Evolutionary conservation across 768 basidiomycete genomes (phyloP), one percentile per base, ranked within the genome.

Genomic region (Scleroderma citrinum): DNA sequence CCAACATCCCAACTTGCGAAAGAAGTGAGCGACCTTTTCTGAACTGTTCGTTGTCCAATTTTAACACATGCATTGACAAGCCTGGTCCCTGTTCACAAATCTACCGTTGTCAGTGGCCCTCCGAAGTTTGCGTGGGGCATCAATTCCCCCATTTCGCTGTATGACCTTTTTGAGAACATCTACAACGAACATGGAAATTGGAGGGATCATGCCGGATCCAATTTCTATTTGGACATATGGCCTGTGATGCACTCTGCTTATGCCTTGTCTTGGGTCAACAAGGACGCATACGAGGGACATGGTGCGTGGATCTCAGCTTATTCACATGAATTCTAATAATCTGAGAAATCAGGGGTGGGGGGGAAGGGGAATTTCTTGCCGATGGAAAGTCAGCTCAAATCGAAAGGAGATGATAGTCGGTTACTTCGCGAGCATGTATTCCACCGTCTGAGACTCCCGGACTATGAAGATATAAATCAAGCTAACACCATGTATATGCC

Each of bases 51-150:
- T 13, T 32, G 5, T 35, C 34, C n/a, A 13, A 5, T 13, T 14
- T 12, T 14, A 12, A 35, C n/a, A 13, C 34, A 35, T 13, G 7
- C 7, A 13, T 35, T 35, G 12, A 35, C 43, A 26, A 19, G 39
- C 7, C 8, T 29, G 5, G 4, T 8, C 26, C 5, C 24, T 26
- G 12, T 3, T 35, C 50, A 54, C 55, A 62, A 48, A 42, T 55
- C 59, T 14, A 42, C 48, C n/a, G 56, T 68, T 8, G 43, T 64
- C 21, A 55, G 55, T 19, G 62, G 59, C 11, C 59, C 65, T 0
- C 66, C 67, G 5, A 65, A 69, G 38, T 68, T 64, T 42, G 63
- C 64, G 0, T 62, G 57, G 43, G 62, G 62, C 10, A 57, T 66
- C 21, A 45, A 60, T 17, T 50, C 61, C 1, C 62, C 68, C 14